Evolutionary conservation across 306 rosid genomes (phyloP).

Genomic region (Pterocarpus santalinus): DNA sequence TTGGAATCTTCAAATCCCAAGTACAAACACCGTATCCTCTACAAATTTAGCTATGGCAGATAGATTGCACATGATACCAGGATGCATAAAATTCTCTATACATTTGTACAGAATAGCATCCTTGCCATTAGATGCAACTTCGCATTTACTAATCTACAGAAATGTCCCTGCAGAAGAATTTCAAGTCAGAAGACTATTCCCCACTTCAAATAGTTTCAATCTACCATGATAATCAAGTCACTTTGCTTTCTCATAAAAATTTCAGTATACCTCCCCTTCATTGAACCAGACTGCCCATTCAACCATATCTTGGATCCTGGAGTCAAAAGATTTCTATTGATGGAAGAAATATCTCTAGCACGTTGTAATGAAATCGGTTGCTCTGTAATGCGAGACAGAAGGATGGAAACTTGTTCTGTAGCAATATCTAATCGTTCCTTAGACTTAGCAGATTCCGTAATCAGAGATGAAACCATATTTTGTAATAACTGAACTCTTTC

Average conservation of each 20-base stretch:
- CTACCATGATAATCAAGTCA: constrained; percentile 26
- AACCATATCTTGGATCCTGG: constrained; percentile 9
- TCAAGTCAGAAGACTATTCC: constrained; percentile 34
- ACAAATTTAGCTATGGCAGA: constrained; percentile 1
- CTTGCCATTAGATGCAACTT: constrained; percentile 21
- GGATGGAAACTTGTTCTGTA: constrained; percentile 78
- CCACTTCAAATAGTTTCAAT: constrained; percentile 28
- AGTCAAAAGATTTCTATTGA: constrained; percentile 64
- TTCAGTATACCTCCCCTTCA: constrained; percentile 24
- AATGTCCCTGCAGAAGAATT: constrained; percentile 35
- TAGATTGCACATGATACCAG: constrained; percentile 32
- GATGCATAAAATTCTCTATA: constrained; percentile 44
- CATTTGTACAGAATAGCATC: constrained; percentile 50
- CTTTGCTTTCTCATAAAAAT: constrained; percentile 35
- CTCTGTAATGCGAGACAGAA: constrained; percentile 79
- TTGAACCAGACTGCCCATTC: constrained; percentile 34
- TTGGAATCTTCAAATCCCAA: background rate
- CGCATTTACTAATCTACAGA: constrained; percentile 47
- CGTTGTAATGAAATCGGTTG: constrained; percentile 75
- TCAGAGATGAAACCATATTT: constrained; percentile 76
- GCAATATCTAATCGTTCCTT: constrained; percentile 85
- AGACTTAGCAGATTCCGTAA: constrained; percentile 89
- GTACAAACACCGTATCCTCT: background rate
- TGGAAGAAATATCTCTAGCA: constrained; percentile 64
- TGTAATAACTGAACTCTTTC: constrained; percentile 84